Percentiles rank a stretch among this genome's conserved stretches.
Evolutionary conservation across 441 rosid species (phyloP).

Genomic region (Dalechampia spathulata): DNA sequence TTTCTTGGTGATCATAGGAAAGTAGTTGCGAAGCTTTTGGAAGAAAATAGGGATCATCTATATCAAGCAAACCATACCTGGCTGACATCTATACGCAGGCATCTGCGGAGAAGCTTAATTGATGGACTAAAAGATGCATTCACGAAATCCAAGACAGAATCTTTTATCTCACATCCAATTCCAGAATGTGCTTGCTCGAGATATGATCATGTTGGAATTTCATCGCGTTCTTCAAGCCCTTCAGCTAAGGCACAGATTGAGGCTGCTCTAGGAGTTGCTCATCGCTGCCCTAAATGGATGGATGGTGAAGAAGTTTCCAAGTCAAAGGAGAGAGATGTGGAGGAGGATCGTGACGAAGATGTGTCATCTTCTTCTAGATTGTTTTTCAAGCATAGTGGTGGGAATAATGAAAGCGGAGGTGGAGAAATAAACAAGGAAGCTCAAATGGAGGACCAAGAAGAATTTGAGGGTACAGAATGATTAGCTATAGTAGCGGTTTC

Average conservation of each 20-base stretch:
- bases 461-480: slow-evolving; percentile 60
- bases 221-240: slow-evolving; percentile 26
- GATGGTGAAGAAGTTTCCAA: slow-evolving; percentile 27
- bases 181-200: slow-evolving; percentile 84
- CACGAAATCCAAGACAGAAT: slow-evolving; percentile 38
- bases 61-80: slow-evolving; percentile 81
- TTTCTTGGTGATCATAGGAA: too few species aligned
- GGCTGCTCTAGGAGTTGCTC: slow-evolving; percentile 43
- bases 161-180: slow-evolving; percentile 76
- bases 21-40: slow-evolving; percentile 56
- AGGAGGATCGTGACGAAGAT: slow-evolving; percentile 76
- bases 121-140: slow-evolving; percentile 63
- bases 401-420: slow-evolving; percentile 45
- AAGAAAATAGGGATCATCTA: slow-evolving; percentile 54
- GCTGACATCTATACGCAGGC: slow-evolving; percentile 65
- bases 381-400: slow-evolving; percentile 44
- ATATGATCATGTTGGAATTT: slow-evolving; percentile 16
- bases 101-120: slow-evolving; percentile 56
- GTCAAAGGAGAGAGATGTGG: slow-evolving; percentile 57
- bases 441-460: slow-evolving; percentile 87
- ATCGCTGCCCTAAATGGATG: slow-evolving; percentile 76
- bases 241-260: slow-evolving; percentile 26
- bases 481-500: neutral
- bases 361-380: slow-evolving; percentile 58
- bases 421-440: slow-evolving; percentile 70